A percentile compares a stretch with the other conserved stretches of the same genome.
These are phyloP conservation scores for Beauveria scarabaeidicola DNA, from an alignment of 2,329 filamentous ascomycete species.

Conservation along the genomic window DNA sequence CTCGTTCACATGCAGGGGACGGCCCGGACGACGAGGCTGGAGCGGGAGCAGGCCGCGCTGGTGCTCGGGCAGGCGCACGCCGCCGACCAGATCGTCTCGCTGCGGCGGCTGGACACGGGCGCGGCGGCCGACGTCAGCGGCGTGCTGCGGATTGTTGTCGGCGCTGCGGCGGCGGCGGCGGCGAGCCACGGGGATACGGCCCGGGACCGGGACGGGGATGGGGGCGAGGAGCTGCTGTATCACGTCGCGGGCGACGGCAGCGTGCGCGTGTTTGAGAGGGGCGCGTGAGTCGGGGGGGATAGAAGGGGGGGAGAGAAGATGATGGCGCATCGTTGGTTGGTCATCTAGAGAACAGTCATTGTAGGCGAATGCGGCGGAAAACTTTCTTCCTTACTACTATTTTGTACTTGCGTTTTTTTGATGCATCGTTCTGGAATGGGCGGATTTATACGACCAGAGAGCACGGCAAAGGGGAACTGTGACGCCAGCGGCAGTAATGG, in stretches of 20 bases:
- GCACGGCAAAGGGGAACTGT: no score
- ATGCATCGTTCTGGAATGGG: no score
- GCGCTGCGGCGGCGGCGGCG: constrained; percentile 74
- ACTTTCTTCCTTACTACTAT: no score
- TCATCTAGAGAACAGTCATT: no score
- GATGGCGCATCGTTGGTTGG: no score
- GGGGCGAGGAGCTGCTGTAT: constrained; percentile 70
- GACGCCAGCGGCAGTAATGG: no score
- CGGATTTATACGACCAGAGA: no score
- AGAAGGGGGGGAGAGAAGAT: no score
- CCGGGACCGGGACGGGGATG: constrained; percentile 48
- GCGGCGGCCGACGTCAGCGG: constrained; percentile 87
- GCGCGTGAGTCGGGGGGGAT: constrained; percentile 27
- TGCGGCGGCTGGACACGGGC: constrained; percentile 75
- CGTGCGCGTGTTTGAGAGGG: constrained; percentile 77
- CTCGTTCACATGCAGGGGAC: constrained; percentile 46
- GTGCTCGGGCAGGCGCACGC: constrained; percentile 65
- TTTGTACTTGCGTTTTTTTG: no score
- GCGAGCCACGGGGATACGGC: constrained; percentile 74
- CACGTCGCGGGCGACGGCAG: constrained; percentile 70
- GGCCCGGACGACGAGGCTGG: constrained; percentile 47
- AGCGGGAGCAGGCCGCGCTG: constrained; percentile 63
- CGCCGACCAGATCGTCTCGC: constrained; percentile 60
- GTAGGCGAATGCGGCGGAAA: no score
- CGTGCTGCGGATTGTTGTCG: constrained; percentile 65